Base-by-base conservation (phyloP, 805 yeast genomes). In the Saccharomyces cerevisiae region DNA sequence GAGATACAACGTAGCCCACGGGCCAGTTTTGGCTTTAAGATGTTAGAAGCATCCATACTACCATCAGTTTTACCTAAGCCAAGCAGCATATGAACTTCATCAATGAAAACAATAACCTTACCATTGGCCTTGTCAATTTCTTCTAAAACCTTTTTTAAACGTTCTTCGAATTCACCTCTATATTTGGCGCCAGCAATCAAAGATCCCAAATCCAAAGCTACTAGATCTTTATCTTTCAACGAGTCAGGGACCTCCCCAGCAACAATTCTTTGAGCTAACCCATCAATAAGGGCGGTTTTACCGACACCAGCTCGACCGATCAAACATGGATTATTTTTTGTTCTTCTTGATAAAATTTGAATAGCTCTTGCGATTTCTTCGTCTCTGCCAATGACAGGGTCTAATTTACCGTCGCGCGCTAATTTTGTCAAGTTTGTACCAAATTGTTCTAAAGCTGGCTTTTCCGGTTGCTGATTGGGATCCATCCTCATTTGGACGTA, bases 251-350 rank as follows among this genome's bases (percentile, higher is more conserved):
- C 99, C 67, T 91, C 96, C 11, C 92, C 92, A 54, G 86, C 82
- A 8, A 89, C 82, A 50, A 94, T 91, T 63, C 97, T 76, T 70
- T 94, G 98, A 0, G 98, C 98, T 43, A 94, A 75, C 0, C 98
- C 99, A 67, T 94, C 99, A 82, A 94, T 87, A 55, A 94, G 83
- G 6, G 98, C 95, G 0, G 98, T 94, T 70, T 92, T 92, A 73
- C 99, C 99, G 0, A 97, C 95, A 73, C 99, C 99, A 0, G 99
- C 99, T 61, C 87, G 83, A 58, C 99, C 99, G 46, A 94, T 90
- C 53, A 92, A 71, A 1, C 94, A 96, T 0, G 99, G 99, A 65
- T 92, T 92, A 69, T 94, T 94, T 71, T 92, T 92, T 0, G 97
- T 90, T 68, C 98, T 78, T 61, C 99, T 76, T 1, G 97, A 89